Base-by-base conservation (phyloP, 139 green algal species). In the Tetradesmus obliquus region DNA sequence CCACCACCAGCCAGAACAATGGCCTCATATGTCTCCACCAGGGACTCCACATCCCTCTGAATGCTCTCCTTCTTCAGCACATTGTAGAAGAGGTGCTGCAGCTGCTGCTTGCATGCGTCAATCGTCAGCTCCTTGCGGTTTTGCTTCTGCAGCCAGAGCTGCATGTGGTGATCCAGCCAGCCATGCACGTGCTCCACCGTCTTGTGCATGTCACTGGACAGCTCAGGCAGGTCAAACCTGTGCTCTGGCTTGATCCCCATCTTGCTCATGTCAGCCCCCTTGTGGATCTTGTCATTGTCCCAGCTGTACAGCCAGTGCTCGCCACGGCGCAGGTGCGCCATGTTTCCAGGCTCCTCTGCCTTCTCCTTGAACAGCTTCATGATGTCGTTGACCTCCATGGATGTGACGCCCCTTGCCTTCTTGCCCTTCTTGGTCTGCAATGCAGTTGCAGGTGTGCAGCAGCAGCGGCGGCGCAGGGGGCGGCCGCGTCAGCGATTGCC, bases 271-370 rank as follows among this genome's bases (percentile, higher is more conserved):
- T 85, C 32, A 57, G 79, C 79, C 4, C 79, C 79, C 79, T 24
- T 85, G 79, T 85, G 79, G 2, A 85, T 17, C 79, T 85, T 85
- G 79, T 85, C 79, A 62, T 85, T 85, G 79, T 85, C 45, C 53
- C 54, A 85, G 13, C 32, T 60, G 79, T 85, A 85, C 45, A 85
- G 45, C 45, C 45, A 85, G 6, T 57, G 24, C 79, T 85, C 79
- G 19, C 32, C 24, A 51, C 32, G 1, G 7, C 1, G 17, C 45
- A 85, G 32, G 32, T 85, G 24, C 32, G 24, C 12, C 79, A 9
- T 60, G 79, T 85, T 62, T 20, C 54, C 79, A 60, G 7, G 53
- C 32, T 53, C 54, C 79, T 60, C 15, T 62, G 57, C 57, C 51
- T 86, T 86, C 51, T 86, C 5, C 45, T 45, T 66, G 45, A 86